These are phyloP conservation scores for Sinapis alba DNA, from an alignment of 441 rosid species.

Conservation along the genomic window DNA sequence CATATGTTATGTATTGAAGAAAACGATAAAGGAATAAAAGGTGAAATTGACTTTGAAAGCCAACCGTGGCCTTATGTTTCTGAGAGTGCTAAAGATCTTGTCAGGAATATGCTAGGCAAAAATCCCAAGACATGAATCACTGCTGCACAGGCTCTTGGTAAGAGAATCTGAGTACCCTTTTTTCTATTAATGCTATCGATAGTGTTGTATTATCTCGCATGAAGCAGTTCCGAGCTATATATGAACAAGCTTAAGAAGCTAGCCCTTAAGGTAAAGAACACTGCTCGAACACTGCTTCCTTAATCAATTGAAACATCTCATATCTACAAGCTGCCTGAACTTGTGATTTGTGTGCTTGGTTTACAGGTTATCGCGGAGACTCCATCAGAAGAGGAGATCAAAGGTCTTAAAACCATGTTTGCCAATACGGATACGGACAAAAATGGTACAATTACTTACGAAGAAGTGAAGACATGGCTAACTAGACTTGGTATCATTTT, in stretches of 20 bases:
- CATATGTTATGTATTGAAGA: too few species aligned
- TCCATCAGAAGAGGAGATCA: not conserved
- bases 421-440: not conserved
- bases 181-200: too few species aligned
- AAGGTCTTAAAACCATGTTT: conserved; percentile 6
- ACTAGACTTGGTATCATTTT: not conserved
- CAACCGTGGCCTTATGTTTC: conserved; percentile 89
- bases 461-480: not conserved
- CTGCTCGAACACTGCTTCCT: too few species aligned
- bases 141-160: conserved; percentile 84
- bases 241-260: conserved; percentile 92
- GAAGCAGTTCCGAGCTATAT: conserved; percentile 94
- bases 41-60: conserved; percentile 74
- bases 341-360: too few species aligned
- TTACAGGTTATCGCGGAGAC: not conserved
- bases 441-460: not conserved
- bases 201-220: conserved; percentile 82
- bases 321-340: too few species aligned
- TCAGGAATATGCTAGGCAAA: conserved; percentile 78
- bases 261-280: conserved; percentile 68
- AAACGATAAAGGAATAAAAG: too few species aligned
- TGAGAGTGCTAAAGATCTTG: conserved; percentile 80
- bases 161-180: too few species aligned
- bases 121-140: conserved; percentile 73
- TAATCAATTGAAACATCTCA: too few species aligned